phyloP scores from a whole-genome alignment of 768 basidiomycete genomes.

The Pisolithus microcarpus region DNA sequence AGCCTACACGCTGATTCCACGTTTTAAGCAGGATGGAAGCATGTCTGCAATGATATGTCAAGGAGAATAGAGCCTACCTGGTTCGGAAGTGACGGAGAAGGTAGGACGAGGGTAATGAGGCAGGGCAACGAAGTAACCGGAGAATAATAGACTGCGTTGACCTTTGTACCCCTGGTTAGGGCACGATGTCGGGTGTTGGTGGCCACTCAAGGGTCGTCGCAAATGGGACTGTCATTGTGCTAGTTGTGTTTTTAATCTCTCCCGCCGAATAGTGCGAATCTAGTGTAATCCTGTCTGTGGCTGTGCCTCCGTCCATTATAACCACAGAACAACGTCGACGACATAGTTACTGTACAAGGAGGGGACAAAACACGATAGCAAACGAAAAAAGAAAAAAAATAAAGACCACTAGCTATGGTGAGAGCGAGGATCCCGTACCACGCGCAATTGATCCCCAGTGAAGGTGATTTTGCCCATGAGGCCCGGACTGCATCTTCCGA shows the following conservation, averaged over 20 bases:
- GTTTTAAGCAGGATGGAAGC: conserved; percentile 15
- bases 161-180: background rate
- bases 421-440: conserved; percentile 10
- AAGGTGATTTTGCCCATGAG: conserved; percentile 6
- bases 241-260: background rate
- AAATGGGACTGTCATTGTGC: background rate
- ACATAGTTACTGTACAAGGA: background rate
- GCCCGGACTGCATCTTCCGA: conserved; percentile 21
- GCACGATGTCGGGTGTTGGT: background rate
- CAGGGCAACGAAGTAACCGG: conserved; percentile 3
- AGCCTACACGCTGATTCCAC: conserved; percentile 24
- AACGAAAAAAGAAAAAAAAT: background rate
- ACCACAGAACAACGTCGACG: background rate
- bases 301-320: background rate
- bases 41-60: conserved; percentile 13
- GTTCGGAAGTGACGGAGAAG: conserved; percentile 14
- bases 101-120: conserved; percentile 18
- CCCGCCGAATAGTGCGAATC: background rate
- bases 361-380: background rate
- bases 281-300: background rate
- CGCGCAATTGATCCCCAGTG: conserved; percentile 17
- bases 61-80: conserved; percentile 12
- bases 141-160: background rate
- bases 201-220: background rate
- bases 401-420: background rate